A percentile compares a stretch with the other conserved stretches of the same genome.
These are phyloP conservation scores for Talaromyces atroroseus DNA, from an alignment of 2,329 filamentous ascomycete genomes.

Conservation along the genomic window DNA sequence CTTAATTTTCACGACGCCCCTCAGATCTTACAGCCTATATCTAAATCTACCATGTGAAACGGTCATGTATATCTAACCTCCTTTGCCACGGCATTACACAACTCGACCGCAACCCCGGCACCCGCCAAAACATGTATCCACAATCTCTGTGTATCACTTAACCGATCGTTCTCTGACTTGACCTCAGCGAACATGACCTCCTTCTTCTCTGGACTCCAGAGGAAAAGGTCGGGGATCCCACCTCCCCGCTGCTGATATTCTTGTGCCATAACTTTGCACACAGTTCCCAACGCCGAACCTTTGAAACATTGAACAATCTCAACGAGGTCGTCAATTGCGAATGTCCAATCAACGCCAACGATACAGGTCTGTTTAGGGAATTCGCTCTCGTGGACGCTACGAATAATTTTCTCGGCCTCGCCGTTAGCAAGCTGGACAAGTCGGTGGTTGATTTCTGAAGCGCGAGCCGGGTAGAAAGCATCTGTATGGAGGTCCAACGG, in stretches of 20 bases:
- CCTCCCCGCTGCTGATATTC: conserved; percentile 86
- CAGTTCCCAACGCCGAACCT: conserved; percentile 69
- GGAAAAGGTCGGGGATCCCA: conserved; percentile 85
- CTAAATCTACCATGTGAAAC: neutral
- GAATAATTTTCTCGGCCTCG: conserved; percentile 61
- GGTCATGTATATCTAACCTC: conserved; percentile 41
- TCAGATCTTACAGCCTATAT: conserved; percentile 34
- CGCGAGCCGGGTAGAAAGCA: conserved; percentile 79
- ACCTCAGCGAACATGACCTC: conserved; percentile 75
- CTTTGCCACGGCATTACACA: conserved; percentile 62
- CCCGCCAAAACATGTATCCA: conserved; percentile 93
- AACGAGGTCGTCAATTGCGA: conserved; percentile 68
- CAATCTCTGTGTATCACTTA: conserved; percentile 91
- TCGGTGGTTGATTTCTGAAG: conserved; percentile 81
- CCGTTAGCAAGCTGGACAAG: conserved; percentile 86
- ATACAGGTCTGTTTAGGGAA: conserved; percentile 70
- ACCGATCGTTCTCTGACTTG: conserved; percentile 80
- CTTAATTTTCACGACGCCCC: neutral
- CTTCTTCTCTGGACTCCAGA: conserved; percentile 63
- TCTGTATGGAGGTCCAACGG: conserved; percentile 91
- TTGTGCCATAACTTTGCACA: conserved; percentile 93
- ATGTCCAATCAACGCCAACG: conserved; percentile 90
- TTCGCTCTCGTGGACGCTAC: conserved; percentile 63
- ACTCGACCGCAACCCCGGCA: conserved; percentile 77
- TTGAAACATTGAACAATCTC: conserved; percentile 76